Evolutionary conservation across 495 filamentous ascomycete species (phyloP).

Genomic region (Tuber calosporum): DNA sequence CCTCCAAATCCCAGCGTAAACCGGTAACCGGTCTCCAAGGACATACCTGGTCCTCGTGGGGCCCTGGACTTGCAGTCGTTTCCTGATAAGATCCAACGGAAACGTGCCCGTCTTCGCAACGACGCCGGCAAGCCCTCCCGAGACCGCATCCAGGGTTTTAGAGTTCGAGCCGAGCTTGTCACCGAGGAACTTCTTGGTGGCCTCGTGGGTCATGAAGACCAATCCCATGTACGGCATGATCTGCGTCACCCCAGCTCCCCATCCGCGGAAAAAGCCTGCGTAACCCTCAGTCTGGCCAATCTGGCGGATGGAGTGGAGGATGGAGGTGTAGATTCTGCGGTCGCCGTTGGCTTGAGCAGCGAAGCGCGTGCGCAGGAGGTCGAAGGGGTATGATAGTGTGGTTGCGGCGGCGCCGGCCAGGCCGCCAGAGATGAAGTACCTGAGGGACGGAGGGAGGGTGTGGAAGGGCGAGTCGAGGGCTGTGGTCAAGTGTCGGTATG

Average conservation of each 20-base stretch:
- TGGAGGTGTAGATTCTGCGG: slow-evolving; percentile 57
- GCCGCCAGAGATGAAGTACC: slow-evolving; percentile 73
- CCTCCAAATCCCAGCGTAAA: slow-evolving; percentile 60
- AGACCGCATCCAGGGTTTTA: slow-evolving; percentile 58
- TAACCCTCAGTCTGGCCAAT: slow-evolving; percentile 70
- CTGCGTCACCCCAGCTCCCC: slow-evolving; percentile 70
- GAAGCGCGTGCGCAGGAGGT: slow-evolving; percentile 88
- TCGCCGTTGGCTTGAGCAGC: slow-evolving; percentile 74
- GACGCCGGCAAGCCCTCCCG: slow-evolving; percentile 70
- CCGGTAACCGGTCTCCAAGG: slow-evolving; percentile 72
- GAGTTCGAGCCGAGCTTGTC: slow-evolving; percentile 40
- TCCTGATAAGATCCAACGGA: slow-evolving; percentile 87
- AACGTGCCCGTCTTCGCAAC: slow-evolving; percentile 84
- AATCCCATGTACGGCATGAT: slow-evolving; percentile 91
- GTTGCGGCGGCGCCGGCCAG: slow-evolving; percentile 74
- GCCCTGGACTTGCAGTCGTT: slow-evolving; percentile 91
- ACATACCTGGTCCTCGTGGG: slow-evolving; percentile 71
- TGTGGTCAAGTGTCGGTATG: slow-evolving; percentile 67
- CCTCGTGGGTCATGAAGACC: slow-evolving; percentile 86
- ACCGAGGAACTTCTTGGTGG: slow-evolving; percentile 17
- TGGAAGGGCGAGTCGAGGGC: slow-evolving; percentile 43
- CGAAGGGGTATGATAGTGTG: slow-evolving; percentile 79
- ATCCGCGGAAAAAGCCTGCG: slow-evolving; percentile 76
- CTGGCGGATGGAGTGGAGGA: slow-evolving; percentile 59
- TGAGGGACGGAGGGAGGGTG: slow-evolving; percentile 53